Evolutionary conservation across 345 rosid species (phyloP).

Genomic region (Hirschfeldia incana): DNA sequence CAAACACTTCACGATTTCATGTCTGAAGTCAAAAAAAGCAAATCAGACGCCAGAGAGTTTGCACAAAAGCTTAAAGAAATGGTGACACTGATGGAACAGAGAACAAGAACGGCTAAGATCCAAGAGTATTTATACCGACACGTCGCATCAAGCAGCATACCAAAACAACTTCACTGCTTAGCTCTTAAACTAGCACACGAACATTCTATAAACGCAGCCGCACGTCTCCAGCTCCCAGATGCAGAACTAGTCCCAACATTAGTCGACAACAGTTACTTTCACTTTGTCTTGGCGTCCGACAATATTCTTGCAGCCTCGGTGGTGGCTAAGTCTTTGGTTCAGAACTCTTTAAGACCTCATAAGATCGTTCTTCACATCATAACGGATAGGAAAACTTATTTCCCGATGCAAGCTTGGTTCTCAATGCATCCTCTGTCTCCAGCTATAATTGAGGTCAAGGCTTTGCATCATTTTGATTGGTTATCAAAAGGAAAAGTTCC

Average conservation of each 20-base stretch:
- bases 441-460: constrained; percentile 92
- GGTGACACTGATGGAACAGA: constrained; percentile 83
- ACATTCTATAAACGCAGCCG: constrained; percentile 88
- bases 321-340: constrained; percentile 71
- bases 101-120: constrained; percentile 90
- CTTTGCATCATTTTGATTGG: constrained; percentile 97
- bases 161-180: constrained; percentile 89
- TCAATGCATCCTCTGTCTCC: constrained; percentile 79
- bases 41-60: constrained; percentile 71
- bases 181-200: constrained; percentile 80
- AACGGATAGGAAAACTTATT: constrained; percentile 87
- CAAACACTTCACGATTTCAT: constrained; percentile 80
- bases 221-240: constrained; percentile 89
- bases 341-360: constrained; percentile 63
- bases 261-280: constrained; percentile 77
- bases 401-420: constrained; percentile 99
- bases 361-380: constrained; percentile 81
- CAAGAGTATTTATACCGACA: constrained; percentile 91
- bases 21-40: constrained; percentile 58
- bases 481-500: constrained; percentile 92
- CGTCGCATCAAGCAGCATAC: constrained; percentile 93
- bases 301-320: constrained; percentile 93
- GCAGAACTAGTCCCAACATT: constrained; percentile 84
- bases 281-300: constrained; percentile 86
- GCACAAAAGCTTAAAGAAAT: constrained; percentile 88